phyloP scores from a whole-genome alignment of 805 yeast species.

The Komagataella kurtzmanii region DNA sequence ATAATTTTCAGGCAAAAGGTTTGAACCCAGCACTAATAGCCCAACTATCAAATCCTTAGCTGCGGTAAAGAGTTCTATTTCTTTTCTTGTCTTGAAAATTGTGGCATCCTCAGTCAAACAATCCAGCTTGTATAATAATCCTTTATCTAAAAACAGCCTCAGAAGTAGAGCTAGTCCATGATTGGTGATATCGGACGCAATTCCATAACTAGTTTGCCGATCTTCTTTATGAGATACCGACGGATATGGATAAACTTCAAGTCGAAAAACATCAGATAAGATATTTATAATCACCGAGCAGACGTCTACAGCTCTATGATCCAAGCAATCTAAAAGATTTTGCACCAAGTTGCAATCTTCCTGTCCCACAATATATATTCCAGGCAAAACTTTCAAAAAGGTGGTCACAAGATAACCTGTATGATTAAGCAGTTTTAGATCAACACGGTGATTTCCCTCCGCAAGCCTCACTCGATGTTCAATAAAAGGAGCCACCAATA shows the following conservation, averaged over 20 bases:
- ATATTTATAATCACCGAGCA: not conserved
- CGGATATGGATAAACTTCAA: not conserved
- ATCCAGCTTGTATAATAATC: not conserved
- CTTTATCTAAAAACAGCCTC: not conserved
- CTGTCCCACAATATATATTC: conserved; percentile 15
- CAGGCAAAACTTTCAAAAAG: conserved; percentile 63
- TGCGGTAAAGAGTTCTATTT: not conserved
- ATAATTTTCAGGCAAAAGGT: conserved; percentile 38
- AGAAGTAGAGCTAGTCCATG: not conserved
- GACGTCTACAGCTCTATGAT: not conserved
- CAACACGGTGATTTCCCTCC: conserved; percentile 19
- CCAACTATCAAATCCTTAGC: not conserved
- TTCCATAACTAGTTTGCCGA: not conserved
- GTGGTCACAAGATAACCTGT: conserved; percentile 45
- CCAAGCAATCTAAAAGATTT: not conserved
- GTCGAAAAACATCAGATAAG: not conserved
- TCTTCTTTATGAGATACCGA: not conserved
- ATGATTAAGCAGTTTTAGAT: conserved; percentile 27
- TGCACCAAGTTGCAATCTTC: not conserved
- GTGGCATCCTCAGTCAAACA: not conserved
- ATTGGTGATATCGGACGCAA: not conserved
- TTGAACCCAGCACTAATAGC: not conserved
- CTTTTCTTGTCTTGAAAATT: not conserved
- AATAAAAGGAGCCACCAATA: conserved; percentile 58
- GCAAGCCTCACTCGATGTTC: conserved; percentile 33